phyloP scores from a whole-genome alignment of 768 basidiomycete genomes.

The Boletellus sp. region DNA sequence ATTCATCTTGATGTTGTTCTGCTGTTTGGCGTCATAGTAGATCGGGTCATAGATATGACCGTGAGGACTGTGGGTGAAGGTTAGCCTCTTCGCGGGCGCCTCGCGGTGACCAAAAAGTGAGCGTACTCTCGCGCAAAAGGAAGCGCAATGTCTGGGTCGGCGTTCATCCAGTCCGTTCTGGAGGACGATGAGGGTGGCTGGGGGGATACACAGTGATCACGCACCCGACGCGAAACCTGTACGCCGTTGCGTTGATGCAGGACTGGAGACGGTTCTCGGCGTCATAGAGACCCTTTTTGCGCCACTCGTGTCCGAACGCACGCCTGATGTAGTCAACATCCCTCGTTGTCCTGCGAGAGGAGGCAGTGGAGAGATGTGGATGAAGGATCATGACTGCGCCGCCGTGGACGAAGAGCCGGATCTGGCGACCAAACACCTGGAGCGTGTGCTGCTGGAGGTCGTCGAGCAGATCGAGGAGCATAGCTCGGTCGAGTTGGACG shows the following conservation, averaged over 20 bases:
- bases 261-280: constrained; percentile 51
- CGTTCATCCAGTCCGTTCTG: constrained; percentile 70
- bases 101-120: neutral
- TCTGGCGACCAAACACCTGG: constrained; percentile 42
- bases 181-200: neutral
- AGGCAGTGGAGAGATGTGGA: constrained; percentile 35
- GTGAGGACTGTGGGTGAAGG: constrained; percentile 11
- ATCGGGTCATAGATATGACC: constrained; percentile 55
- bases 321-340: constrained; percentile 69
- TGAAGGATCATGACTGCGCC: constrained; percentile 76
- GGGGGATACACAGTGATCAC: neutral
- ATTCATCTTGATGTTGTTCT: constrained; percentile 49
- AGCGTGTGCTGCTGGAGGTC: constrained; percentile 50
- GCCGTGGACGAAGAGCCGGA: constrained; percentile 68
- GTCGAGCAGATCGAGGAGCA: constrained; percentile 45
- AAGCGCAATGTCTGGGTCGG: constrained; percentile 66
- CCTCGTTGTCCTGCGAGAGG: constrained; percentile 50
- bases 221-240: constrained; percentile 45
- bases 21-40: constrained; percentile 46
- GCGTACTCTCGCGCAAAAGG: constrained; percentile 64
- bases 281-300: constrained; percentile 43
- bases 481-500: constrained; percentile 27
- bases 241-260: constrained; percentile 57
- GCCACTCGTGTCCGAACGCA: constrained; percentile 56
- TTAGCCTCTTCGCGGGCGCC: constrained; percentile 7